phyloP scores from a whole-genome alignment of 345 rosid species.

The Pistacia vera region DNA sequence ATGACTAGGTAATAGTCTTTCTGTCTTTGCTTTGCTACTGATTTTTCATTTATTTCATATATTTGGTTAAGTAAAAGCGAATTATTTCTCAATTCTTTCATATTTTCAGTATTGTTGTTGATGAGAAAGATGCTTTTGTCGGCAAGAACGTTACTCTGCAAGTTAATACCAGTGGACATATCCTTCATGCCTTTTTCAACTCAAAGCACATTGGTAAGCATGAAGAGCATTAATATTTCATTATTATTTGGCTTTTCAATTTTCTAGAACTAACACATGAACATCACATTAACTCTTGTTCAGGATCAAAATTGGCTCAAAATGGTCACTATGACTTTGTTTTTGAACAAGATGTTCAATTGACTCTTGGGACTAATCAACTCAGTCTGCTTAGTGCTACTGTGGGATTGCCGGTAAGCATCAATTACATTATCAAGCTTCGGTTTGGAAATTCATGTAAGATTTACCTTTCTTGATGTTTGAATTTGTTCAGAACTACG shows the following conservation, averaged over 20 bases:
- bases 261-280: too few relatives aligned
- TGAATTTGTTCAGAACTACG: conserved; percentile 35
- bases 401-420: conserved; percentile 51
- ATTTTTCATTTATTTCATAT: background rate
- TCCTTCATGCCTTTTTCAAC: conserved; percentile 49
- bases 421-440: too few relatives aligned
- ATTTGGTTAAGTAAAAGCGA: too few relatives aligned
- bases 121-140: conserved; percentile 17
- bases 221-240: background rate
- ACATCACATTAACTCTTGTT: background rate
- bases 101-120: conserved; percentile 23
- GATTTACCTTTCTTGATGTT: background rate
- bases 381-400: conserved; percentile 51
- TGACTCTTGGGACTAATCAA: conserved; percentile 32
- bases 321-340: conserved; percentile 10
- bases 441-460: background rate
- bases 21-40: background rate
- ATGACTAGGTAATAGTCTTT: conserved; percentile 38
- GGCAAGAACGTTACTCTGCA: conserved; percentile 27
- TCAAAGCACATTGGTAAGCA: conserved; percentile 34
- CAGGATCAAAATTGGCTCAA: conserved; percentile 19
- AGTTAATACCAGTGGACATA: conserved; percentile 34
- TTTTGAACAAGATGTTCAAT: conserved; percentile 26
- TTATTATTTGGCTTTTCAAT: background rate
- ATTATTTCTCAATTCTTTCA: background rate